Conservation (phyloP, 805 yeast genomes). For the Kuraishia ogatae region DNA sequence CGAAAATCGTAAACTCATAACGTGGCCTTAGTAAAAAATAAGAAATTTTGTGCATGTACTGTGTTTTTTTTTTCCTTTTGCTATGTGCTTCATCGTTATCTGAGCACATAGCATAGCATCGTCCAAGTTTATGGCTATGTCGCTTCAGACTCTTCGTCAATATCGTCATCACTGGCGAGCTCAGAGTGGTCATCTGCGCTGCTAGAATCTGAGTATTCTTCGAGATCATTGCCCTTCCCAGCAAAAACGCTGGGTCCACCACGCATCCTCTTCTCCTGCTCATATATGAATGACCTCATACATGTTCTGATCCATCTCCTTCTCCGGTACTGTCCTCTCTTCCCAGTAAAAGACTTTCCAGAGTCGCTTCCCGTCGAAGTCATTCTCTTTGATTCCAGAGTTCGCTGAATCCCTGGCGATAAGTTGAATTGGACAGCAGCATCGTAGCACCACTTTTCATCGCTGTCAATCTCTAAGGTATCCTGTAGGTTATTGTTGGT, state of each 20-base stretch:
- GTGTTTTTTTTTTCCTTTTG: no score
- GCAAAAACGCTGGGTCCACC: background rate
- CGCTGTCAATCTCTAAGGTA: conserved; percentile 54
- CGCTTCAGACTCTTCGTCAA: background rate
- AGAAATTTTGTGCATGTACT: background rate
- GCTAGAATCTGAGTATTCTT: background rate
- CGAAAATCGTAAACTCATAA: background rate
- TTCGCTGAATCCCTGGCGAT: conserved; percentile 6
- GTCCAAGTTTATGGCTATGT: background rate
- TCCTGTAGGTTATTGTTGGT: conserved; percentile 36
- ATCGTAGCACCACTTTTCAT: conserved; percentile 86
- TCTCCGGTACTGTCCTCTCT: conserved; percentile 43
- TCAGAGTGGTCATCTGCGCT: background rate
- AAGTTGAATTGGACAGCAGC: conserved; percentile 9
- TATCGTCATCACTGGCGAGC: background rate
- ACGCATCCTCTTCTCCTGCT: conserved; percentile 1
- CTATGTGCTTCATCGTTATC: background rate
- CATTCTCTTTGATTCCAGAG: background rate
- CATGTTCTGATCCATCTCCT: conserved; percentile 58
- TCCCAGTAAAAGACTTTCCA: conserved; percentile 4
- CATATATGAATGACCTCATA: conserved; percentile 12
- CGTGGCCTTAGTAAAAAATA: background rate
- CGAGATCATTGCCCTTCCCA: background rate
- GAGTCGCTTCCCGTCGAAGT: conserved; percentile 1
- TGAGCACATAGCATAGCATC: background rate